A percentile compares a stretch with the other conserved stretches of the same genome.
Conservation (phyloP, 352 stramenopile species). For the Aphanomyces stellatus region DNA sequence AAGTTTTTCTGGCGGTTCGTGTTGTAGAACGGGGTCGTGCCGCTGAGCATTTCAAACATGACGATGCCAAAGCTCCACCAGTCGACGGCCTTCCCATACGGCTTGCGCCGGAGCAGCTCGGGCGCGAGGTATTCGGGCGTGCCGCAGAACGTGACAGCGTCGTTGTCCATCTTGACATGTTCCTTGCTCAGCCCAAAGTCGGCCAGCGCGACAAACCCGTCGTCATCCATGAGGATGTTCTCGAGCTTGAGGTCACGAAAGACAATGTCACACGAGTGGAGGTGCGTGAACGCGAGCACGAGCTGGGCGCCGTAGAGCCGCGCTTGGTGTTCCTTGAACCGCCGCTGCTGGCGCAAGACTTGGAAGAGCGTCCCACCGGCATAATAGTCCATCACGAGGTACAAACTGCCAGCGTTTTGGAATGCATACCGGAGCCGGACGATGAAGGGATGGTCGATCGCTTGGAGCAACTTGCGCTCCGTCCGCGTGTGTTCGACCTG, state of each 20-base stretch:
- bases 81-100: constrained; percentile 76
- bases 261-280: constrained; percentile 81
- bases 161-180: constrained; percentile 30
- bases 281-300: constrained; percentile 64
- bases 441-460: constrained; percentile 79
- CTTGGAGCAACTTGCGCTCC: constrained; percentile 78
- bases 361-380: constrained; percentile 80
- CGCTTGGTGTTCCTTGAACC: constrained; percentile 58
- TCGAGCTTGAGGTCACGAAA: constrained; percentile 83
- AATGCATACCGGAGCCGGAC: constrained; percentile 83
- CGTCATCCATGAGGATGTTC: constrained; percentile 79
- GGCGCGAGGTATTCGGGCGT: constrained; percentile 82
- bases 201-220: constrained; percentile 79
- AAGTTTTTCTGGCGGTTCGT: constrained; percentile 78
- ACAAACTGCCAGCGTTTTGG: constrained; percentile 76
- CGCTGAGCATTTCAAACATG: constrained; percentile 77
- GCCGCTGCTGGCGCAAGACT: constrained; percentile 55
- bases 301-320: constrained; percentile 78
- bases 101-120: constrained; percentile 59
- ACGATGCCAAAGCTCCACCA: constrained; percentile 84
- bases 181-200: constrained; percentile 84
- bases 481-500: constrained; percentile 90
- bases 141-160: constrained; percentile 66
- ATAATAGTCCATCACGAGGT: constrained; percentile 88
- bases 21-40: constrained; percentile 73